phyloP scores from a whole-genome alignment of 371 early-diverging fungal species.

The Syncephalastrum sp. region DNA sequence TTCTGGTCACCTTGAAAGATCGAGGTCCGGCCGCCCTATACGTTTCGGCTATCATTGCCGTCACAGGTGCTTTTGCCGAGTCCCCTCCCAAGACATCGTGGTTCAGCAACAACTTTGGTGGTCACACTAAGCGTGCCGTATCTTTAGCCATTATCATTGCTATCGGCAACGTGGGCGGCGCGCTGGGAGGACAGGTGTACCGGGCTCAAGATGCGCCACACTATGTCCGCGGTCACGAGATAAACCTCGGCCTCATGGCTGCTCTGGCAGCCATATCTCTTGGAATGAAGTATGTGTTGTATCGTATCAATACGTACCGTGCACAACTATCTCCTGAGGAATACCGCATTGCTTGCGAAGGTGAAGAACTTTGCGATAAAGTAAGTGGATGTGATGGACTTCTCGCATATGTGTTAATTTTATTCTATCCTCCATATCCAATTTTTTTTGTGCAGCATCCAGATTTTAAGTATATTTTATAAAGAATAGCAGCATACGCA shows the following conservation, averaged over 20 bases:
- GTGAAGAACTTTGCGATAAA: too few species aligned
- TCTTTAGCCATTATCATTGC: conserved; percentile 56
- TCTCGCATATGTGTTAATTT: too few species aligned
- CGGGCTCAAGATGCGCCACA: conserved; percentile 55
- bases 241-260: conserved; percentile 40
- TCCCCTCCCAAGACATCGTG: conserved; percentile 56
- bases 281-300: conserved; percentile 37
- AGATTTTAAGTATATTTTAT: too few species aligned
- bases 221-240: conserved; percentile 46
- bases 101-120: conserved; percentile 60
- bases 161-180: conserved; percentile 59
- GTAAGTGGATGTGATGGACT: too few species aligned
- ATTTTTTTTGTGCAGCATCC: too few species aligned
- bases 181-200: conserved; percentile 51
- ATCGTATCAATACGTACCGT: conserved; percentile 49
- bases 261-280: conserved; percentile 34
- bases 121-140: conserved; percentile 60
- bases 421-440: too few species aligned
- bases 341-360: too few species aligned
- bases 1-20: conserved; percentile 41
- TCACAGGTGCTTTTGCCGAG: conserved; percentile 50
- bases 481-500: too few species aligned
- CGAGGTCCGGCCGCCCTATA: conserved; percentile 26
- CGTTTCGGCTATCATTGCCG: conserved; percentile 44
- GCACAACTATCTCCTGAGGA: conserved; percentile 36